Base-by-base conservation (phyloP, 768 basidiomycete genomes). In the Mycena floridula region DNA sequence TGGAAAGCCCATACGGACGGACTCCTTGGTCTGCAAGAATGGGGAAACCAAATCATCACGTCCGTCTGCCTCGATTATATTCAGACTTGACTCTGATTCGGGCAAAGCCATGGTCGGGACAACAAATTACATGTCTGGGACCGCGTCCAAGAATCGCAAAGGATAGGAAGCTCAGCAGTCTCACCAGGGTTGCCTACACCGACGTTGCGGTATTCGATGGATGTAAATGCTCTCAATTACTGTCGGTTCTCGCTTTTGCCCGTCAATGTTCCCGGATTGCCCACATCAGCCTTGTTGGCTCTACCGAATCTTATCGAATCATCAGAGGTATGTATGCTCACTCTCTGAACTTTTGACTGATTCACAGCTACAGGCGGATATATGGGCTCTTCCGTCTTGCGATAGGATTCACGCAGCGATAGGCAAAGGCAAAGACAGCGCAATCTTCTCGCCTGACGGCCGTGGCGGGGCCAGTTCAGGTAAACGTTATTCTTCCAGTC, bases 201-300 rank as follows among this genome's bases (percentile, higher is more conserved):
- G 3, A 47, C 57, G 6, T 59, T 88, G 3, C 58, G 64, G 9
- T 85, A 82, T 53, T 85, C 86, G 0, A 65, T 98, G 60, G 88
- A 92, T 55, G 82, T 94, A 47, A 99, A 99, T 58, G 83, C 95
- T 2, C 72, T 98, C 44, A 96, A 95, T 57, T 97, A 86, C 60
- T 98, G 95, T 63, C 80, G 85, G 2, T 93, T 96, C 62, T 85
- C 89, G 6, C 67, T 97, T 3, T 58, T 86, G 27, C 60, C 55
- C 25, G 37, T 21, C 25, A 54, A 46, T 13, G 44, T 13, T 20
- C 37, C 47, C 13, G n/a, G n/a, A n/a, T n/a, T n/a, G n/a, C n/a
- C n/a, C n/a, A n/a, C n/a, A n/a, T n/a, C n/a, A n/a, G 82, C 78
- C 1, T 63, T 92, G 37, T 59, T 97, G 22, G 90, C 89, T 0